Percentiles rank a stretch among this genome's conserved stretches.
Conservation (phyloP, 257 asterid species). For the Capsicum chinense region DNA sequence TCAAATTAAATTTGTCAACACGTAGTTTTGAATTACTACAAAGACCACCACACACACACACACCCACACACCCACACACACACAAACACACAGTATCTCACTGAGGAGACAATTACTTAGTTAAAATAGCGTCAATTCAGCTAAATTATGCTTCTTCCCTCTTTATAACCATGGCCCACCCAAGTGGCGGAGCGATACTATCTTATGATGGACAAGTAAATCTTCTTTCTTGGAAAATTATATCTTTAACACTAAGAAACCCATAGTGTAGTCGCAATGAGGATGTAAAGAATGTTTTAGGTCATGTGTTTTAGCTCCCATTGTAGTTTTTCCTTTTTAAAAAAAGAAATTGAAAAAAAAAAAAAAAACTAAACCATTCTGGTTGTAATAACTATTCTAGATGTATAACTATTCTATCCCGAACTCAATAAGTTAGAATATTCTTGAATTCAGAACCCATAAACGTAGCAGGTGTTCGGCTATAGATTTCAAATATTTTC, state of each 20-base stretch:
- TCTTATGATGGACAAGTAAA: not conserved
- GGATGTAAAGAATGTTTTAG: not conserved
- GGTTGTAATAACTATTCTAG: no score
- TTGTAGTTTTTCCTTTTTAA: no score
- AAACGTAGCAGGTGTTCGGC: no score
- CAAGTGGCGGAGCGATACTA: not conserved
- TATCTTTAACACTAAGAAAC: not conserved
- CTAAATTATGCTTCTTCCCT: not conserved
- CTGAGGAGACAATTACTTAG: not conserved
- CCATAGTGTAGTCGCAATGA: no score
- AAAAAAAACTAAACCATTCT: no score
- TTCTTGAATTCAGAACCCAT: no score
- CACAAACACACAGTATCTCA: not conserved
- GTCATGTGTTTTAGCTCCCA: not conserved
- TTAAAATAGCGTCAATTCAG: not conserved
- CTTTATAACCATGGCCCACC: not conserved
- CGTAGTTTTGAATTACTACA: conserved; percentile 4
- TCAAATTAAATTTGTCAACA: conserved; percentile 12
- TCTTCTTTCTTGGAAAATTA: not conserved
- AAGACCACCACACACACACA: no score
- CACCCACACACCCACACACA: not conserved
- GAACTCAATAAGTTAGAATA: no score
- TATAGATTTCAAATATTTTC: no score
- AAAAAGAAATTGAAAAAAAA: no score
- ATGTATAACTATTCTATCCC: no score